Evolutionary conservation across 768 basidiomycete species (phyloP).

Genomic region (Mycena albidolilacea): DNA sequence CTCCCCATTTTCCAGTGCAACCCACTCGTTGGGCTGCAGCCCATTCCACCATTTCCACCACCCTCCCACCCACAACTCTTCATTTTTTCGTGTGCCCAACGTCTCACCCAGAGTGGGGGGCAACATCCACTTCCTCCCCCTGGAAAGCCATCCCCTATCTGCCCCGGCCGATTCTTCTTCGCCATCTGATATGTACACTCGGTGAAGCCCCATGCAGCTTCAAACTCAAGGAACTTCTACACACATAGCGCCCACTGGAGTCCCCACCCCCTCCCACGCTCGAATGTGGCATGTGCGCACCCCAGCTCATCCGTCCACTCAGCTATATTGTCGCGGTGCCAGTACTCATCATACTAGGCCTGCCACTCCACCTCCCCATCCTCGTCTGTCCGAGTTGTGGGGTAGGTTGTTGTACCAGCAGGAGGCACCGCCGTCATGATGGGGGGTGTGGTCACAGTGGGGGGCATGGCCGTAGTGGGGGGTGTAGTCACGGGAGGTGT

Average conservation of each 20-base stretch:
- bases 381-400: too few species aligned
- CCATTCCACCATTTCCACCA: neutral
- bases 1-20: too few species aligned
- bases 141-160: neutral
- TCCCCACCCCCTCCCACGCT: conserved; percentile 5
- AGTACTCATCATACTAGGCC: neutral
- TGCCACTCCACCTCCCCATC: too few species aligned
- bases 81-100: neutral
- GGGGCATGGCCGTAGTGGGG: too few species aligned
- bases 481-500: too few species aligned
- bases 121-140: neutral
- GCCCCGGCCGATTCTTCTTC: neutral
- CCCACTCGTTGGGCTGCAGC: neutral
- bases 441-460: too few species aligned
- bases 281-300: conserved; percentile 1
- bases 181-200: neutral
- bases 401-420: too few species aligned
- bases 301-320: conserved; percentile 4
- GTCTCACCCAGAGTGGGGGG: too few species aligned
- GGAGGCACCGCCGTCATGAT: too few species aligned
- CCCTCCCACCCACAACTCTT: neutral
- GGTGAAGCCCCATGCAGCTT: neutral
- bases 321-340: neutral
- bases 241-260: conserved; percentile 2
- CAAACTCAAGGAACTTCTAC: neutral